phyloP scores from a whole-genome alignment of 176 grass and related monocot species.

The Lolium rigidum region DNA sequence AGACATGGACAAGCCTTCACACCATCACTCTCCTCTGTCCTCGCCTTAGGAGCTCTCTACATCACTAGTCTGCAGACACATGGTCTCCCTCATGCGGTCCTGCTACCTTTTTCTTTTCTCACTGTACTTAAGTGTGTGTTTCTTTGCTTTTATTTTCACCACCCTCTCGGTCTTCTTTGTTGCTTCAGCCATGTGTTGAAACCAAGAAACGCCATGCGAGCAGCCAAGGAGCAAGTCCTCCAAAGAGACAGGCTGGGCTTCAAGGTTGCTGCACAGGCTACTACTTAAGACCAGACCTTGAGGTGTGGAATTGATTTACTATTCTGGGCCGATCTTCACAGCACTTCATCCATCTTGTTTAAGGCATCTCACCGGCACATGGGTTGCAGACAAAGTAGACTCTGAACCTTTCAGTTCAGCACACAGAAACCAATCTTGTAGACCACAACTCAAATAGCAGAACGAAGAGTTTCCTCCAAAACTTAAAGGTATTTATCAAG shows the following conservation, averaged over 20 bases:
- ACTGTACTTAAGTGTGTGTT: background rate
- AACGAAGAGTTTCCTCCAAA: background rate
- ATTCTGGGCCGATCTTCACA: background rate
- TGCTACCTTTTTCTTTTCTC: background rate
- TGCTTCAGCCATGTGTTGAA: background rate
- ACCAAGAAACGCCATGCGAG: background rate
- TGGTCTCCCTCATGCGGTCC: too few relatives aligned
- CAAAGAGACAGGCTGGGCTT: background rate
- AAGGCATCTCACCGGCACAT: background rate
- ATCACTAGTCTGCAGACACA: too few relatives aligned
- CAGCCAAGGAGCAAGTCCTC: background rate
- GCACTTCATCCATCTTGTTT: background rate
- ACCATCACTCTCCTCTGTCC: too few relatives aligned
- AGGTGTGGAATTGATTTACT: background rate
- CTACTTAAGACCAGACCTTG: background rate
- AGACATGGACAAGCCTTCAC: too few relatives aligned
- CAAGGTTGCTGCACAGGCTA: background rate
- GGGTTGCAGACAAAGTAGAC: background rate
- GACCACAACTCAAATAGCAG: conserved; percentile 2
- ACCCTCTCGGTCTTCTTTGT: background rate
- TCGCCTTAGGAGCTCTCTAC: too few relatives aligned
- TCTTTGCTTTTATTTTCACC: background rate
- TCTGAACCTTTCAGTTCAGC: background rate
- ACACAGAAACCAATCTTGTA: background rate
- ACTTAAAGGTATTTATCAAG: background rate